Base-by-base conservation (phyloP, 306 rosid species). In the Delonix regia region DNA sequence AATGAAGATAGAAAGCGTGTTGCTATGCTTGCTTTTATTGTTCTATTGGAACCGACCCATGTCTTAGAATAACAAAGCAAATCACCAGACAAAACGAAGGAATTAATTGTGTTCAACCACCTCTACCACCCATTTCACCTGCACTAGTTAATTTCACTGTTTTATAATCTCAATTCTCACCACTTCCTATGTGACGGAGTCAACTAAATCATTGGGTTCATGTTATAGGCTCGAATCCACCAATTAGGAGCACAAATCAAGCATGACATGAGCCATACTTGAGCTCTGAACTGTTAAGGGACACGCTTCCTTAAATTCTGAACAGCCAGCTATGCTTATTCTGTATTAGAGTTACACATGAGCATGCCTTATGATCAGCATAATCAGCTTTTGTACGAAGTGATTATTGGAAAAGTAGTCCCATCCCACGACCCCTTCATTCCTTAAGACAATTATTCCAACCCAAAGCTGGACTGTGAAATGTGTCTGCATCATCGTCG, bases 21-120 rank as follows among this genome's bases (percentile, higher is more conserved):
- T n/a, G 62, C 38, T 75, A n/a, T n/a, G n/a, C n/a, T n/a, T n/a
- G n/a, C n/a, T 70, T 71, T 64, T 69, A 1, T 83, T 79, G 81
- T 42, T 16, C 18, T 66, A 22, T 55, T 64, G 79, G 78, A 81
- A 84, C 76, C 80, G 56, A 84, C 76, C 61, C 21, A 42, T 38
- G 41, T 38, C 41, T 38, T 38, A 38, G 38, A 34, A 2, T 1
- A 52, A 71, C 71, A 14, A 27, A 53, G 78, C 34, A 61, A 49
- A 73, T 36, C 64, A 79, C 51, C 53, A 67, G 49, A 48, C 55
- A 76, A 76, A 75, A 69, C 21, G 57, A 69, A 69, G 21, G 64
- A 76, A 38, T 38, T 52, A 61, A 51, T 76, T 82, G 38, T 15
- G 14, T 39, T 52, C 74, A 82, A 82, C 81, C 42, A 57, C 44